Base-by-base conservation (phyloP, 257 asterid species). In the Lithospermum erythrorhizon region DNA sequence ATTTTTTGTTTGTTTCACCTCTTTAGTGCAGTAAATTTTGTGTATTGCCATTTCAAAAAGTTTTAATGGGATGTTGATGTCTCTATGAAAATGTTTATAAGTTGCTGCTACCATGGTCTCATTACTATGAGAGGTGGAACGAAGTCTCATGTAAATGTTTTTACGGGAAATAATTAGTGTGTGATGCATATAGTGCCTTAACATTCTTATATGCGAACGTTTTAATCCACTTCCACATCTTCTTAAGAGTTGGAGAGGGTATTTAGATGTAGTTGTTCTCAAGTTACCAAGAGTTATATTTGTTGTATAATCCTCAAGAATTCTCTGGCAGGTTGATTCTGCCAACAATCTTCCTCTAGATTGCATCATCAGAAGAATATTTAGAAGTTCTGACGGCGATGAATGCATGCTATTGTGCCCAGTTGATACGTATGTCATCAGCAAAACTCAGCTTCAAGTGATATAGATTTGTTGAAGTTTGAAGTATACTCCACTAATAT, bases 341-440 rank as follows among this genome's bases (percentile, higher is more conserved):
- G 57, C 95, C 66, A 93, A 81, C 73, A 93, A 89, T 75, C 82
- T 76, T 22, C 91, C 97, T 18, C 68, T 93, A 61, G 98, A 89
- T 68, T 93, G 98, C 62, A 79, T 86, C 78, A 81, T 93, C 73
- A 83, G 98, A 72, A 84, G 98, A 72, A 72, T 93, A 30, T 93
- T 89, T 75, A 83, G 70, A 74, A 93, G 77, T 76, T 72, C 93
- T 53, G 78, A 69, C n/a, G 97, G 87, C 68, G 87, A 84, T 69
- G 98, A 93, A 61, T 93, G 96, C 51, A 77, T 93, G 93, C 80
- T 93, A 64, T 94, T 93, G 63, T 93, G 95, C 77, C 98, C 98
- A 65, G 91, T 86, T 74, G 98, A 93, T 75, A 89, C 78, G 98
- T 93, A 84, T 82, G 98, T 75, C 63, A 41, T 53, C 27, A 65